Conservation (phyloP, 2,329 filamentous ascomycete species). For the Aspergillus neotritici region DNA sequence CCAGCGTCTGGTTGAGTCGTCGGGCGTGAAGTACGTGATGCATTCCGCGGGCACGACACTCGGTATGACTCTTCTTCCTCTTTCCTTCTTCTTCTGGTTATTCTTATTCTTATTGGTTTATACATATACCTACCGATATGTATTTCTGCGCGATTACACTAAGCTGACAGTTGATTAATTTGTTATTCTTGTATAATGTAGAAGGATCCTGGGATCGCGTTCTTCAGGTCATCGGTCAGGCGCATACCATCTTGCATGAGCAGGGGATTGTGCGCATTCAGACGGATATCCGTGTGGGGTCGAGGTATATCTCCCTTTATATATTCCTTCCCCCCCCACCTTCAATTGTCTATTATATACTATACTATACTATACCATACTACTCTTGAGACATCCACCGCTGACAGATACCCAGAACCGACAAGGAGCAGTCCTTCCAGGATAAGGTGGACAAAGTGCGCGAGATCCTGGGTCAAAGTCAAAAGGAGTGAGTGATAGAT, state of each 20-base stretch:
- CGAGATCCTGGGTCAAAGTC: slow-evolving; percentile 45
- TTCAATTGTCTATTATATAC: neutral
- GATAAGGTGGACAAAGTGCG: slow-evolving; percentile 68
- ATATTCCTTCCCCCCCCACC: neutral
- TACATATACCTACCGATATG: neutral
- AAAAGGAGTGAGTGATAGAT: slow-evolving; percentile 13
- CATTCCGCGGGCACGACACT: slow-evolving; percentile 91
- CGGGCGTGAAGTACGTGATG: slow-evolving; percentile 78
- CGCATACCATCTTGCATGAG: slow-evolving; percentile 69
- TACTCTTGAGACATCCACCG: slow-evolving; percentile 5
- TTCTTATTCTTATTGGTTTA: slow-evolving; percentile 3
- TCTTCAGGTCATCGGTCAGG: slow-evolving; percentile 78
- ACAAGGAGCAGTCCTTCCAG: slow-evolving; percentile 74
- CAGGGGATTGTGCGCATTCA: slow-evolving; percentile 78
- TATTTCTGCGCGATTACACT: neutral
- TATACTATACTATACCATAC: too few species aligned
- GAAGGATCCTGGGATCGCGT: slow-evolving; percentile 90
- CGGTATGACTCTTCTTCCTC: slow-evolving; percentile 51
- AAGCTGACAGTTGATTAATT: neutral
- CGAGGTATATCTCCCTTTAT: slow-evolving; percentile 51
- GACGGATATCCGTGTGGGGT: slow-evolving; percentile 79
- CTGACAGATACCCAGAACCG: slow-evolving; percentile 53
- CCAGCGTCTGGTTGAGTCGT: slow-evolving; percentile 74
- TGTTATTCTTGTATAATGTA: slow-evolving; percentile 33
- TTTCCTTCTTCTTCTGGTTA: neutral